Conservation (phyloP, 2,329 filamentous ascomycete species). For the Sphaerulina populicola region DNA sequence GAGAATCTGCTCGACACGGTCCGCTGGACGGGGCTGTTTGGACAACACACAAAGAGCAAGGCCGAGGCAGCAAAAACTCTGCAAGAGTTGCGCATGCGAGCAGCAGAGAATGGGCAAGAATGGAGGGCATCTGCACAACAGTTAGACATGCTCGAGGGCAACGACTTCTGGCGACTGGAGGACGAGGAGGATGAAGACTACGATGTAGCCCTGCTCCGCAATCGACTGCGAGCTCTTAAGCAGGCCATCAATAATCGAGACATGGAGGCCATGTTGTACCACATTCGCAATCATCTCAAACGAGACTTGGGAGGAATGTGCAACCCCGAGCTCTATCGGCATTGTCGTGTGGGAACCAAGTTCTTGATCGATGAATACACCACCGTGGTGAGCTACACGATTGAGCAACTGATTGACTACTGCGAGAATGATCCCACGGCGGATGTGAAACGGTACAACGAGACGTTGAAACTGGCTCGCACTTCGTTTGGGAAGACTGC, state of each 20-base stretch:
- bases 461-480: constrained; percentile 17
- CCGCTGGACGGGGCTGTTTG: background rate
- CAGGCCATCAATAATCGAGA: constrained; percentile 15
- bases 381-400: constrained; percentile 22
- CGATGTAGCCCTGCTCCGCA: constrained; percentile 14
- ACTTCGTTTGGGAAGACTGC: constrained; percentile 20
- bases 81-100: constrained; percentile 12
- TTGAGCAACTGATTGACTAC: constrained; percentile 17
- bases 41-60: background rate
- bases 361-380: constrained; percentile 22
- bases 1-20: constrained; percentile 13
- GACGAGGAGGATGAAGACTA: constrained; percentile 17
- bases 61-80: constrained; percentile 6
- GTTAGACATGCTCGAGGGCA: constrained; percentile 20
- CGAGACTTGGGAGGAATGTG: constrained; percentile 22
- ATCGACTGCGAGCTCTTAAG: constrained; percentile 18
- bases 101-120: constrained; percentile 11
- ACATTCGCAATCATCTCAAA: constrained; percentile 19
- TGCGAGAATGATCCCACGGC: constrained; percentile 14
- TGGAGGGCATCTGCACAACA: constrained; percentile 14
- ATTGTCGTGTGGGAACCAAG: constrained; percentile 19
- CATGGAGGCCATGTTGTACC: constrained; percentile 17
- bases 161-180: constrained; percentile 20
- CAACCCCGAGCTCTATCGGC: constrained; percentile 18
- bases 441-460: constrained; percentile 13